Conservation (phyloP, 2,329 filamentous ascomycete genomes). For the Colletotrichum ledebouriae region DNA sequence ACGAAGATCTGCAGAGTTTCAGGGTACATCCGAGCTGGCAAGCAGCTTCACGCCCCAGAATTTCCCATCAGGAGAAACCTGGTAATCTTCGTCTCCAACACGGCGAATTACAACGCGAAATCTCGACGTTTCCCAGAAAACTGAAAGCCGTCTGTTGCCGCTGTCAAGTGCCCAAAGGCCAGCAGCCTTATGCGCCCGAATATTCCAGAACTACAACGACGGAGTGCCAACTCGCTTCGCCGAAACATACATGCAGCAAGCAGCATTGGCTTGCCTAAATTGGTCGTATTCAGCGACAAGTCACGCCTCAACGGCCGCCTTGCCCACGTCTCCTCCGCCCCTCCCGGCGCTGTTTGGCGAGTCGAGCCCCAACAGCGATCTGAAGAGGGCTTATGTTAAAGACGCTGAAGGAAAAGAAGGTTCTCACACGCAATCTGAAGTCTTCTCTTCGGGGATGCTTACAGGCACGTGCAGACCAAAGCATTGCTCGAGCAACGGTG, state of each 20-base stretch:
- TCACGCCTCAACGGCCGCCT: background rate
- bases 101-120: too few relatives aligned
- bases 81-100: too few relatives aligned
- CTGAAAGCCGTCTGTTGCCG: background rate
- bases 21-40: slow-evolving; percentile 19
- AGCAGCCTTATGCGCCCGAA: background rate
- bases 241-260: slow-evolving; percentile 2
- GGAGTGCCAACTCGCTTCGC: background rate
- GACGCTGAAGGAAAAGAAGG: background rate
- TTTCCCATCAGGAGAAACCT: too few relatives aligned
- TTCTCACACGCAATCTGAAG: background rate
- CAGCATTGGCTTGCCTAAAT: background rate
- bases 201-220: background rate
- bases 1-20: slow-evolving; percentile 8
- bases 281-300: background rate
- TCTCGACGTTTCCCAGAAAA: background rate
- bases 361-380: background rate
- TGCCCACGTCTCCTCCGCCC: slow-evolving; percentile 21
- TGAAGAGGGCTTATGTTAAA: too few relatives aligned
- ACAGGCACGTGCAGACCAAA: background rate
- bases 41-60: too few relatives aligned
- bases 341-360: slow-evolving; percentile 15
- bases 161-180: background rate
- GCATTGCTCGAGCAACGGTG: background rate
- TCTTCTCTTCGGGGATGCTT: background rate